These are phyloP conservation scores for Linum lewisii DNA, from an alignment of 345 rosid genomes.

Conservation along the genomic window DNA sequence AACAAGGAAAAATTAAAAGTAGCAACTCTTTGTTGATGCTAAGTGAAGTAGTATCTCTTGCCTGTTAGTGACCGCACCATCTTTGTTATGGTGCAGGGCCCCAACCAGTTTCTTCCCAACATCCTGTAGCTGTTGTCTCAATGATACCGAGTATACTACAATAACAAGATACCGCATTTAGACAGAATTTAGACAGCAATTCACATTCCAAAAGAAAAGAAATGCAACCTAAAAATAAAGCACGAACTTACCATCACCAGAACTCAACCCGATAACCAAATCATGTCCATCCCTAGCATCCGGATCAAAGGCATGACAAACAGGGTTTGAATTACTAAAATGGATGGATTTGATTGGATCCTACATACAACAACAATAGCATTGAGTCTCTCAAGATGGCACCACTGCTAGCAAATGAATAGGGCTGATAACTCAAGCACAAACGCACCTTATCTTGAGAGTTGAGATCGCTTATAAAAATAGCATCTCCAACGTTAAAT, in stretches of 20 bases:
- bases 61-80: constrained; percentile 88
- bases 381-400: constrained; percentile 14
- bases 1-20: background rate
- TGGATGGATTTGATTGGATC: constrained; percentile 97
- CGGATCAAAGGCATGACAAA: constrained; percentile 92
- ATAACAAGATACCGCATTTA: constrained; percentile 23
- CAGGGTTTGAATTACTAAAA: constrained; percentile 85
- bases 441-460: constrained; percentile 89
- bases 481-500: constrained; percentile 90
- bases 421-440: background rate
- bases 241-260: constrained; percentile 83
- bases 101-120: constrained; percentile 93
- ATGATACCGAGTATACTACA: constrained; percentile 93
- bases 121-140: constrained; percentile 97
- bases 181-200: too few relatives aligned
- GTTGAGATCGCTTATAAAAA: constrained; percentile 88
- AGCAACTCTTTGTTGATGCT: too few relatives aligned
- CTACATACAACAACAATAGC: constrained; percentile 32
- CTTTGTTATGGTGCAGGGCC: constrained; percentile 91
- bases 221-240: constrained; percentile 15
- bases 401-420: background rate
- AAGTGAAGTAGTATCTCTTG: constrained; percentile 24
- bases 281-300: constrained; percentile 99
- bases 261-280: constrained; percentile 78
- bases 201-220: constrained; percentile 7